Percentiles rank a stretch among this genome's conserved stretches.
Conservation (phyloP, 345 rosid genomes). For the Corchorus capsularis region DNA sequence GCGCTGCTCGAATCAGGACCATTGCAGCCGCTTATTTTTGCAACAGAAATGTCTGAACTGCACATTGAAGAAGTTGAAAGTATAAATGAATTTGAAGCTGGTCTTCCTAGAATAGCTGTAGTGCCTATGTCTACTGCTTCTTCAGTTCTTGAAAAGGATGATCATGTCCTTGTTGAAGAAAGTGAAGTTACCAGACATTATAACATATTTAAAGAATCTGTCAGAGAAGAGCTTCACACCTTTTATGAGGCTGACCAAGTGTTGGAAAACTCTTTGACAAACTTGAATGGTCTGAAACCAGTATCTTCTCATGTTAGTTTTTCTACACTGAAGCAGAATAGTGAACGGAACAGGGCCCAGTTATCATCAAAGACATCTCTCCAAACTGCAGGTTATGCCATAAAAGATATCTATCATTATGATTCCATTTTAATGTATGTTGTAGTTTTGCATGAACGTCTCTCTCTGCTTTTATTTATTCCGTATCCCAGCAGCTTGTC, state of each 20-base stretch:
- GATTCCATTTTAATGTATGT: slow-evolving; percentile 19
- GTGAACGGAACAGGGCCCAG: slow-evolving; percentile 31
- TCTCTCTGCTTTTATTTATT: slow-evolving; percentile 14
- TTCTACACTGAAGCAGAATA: slow-evolving; percentile 43
- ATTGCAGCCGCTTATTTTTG: slow-evolving; percentile 39
- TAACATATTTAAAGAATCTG: slow-evolving; percentile 39
- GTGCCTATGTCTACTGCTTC: slow-evolving; percentile 32
- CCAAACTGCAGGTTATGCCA: slow-evolving; percentile 54
- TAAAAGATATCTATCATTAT: slow-evolving; percentile 12
- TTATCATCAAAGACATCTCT: slow-evolving; percentile 34
- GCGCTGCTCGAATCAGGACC: slow-evolving; percentile 35
- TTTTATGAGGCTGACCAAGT: slow-evolving; percentile 51
- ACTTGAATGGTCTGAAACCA: slow-evolving; percentile 37
- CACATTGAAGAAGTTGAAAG: slow-evolving; percentile 27
- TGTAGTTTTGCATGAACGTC: background rate
- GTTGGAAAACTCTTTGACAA: slow-evolving; percentile 33
- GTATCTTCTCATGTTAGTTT: slow-evolving; percentile 43
- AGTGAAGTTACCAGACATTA: slow-evolving; percentile 25
- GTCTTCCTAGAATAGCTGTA: slow-evolving; percentile 24
- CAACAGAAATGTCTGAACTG: slow-evolving; percentile 31
- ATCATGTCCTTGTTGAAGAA: slow-evolving; percentile 30
- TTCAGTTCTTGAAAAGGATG: slow-evolving; percentile 31
- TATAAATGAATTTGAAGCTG: slow-evolving; percentile 30
- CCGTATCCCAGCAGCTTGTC: slow-evolving; percentile 4
- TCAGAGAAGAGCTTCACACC: slow-evolving; percentile 61